Percentiles rank a stretch among this genome's conserved stretches.
Conservation (phyloP, 129 eudicot species). For the Lonicera japonica region DNA sequence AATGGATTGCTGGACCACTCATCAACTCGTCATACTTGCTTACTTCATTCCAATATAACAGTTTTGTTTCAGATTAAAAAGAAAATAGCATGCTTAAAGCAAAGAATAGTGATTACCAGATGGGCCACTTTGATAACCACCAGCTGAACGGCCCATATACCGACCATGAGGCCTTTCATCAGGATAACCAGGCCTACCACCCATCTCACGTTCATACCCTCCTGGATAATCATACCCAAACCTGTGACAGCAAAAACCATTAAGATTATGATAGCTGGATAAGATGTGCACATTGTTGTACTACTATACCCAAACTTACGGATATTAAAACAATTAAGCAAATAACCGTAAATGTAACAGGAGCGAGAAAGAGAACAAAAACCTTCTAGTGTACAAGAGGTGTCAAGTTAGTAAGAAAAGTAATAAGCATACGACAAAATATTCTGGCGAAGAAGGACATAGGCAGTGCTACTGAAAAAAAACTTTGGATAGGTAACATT, state of each 20-base stretch:
- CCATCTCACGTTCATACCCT: conserved; percentile 83
- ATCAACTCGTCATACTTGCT: no score
- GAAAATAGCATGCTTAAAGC: conserved; percentile 11
- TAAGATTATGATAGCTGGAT: neutral
- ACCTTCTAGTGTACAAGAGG: neutral
- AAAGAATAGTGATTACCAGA: conserved; percentile 42
- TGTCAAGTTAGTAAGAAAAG: neutral
- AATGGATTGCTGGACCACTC: no score
- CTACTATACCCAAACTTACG: no score
- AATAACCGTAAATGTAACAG: neutral
- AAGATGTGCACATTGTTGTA: neutral
- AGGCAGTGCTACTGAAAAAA: no score
- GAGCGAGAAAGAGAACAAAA: neutral
- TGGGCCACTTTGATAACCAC: conserved; percentile 75
- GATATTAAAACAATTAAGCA: neutral
- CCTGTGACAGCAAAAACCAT: conserved; percentile 35
- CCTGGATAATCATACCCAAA: conserved; percentile 79
- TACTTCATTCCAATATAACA: no score
- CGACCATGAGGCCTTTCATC: conserved; percentile 96
- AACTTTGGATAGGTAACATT: no score
- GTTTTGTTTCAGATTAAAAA: neutral
- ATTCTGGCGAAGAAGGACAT: no score
- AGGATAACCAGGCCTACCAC: conserved; percentile 73
- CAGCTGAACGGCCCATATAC: conserved; percentile 63
- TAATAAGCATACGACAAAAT: neutral